These are phyloP conservation scores for Chaetothyriales sp. DNA, from an alignment of 2,329 filamentous ascomycete species.

Conservation along the genomic window DNA sequence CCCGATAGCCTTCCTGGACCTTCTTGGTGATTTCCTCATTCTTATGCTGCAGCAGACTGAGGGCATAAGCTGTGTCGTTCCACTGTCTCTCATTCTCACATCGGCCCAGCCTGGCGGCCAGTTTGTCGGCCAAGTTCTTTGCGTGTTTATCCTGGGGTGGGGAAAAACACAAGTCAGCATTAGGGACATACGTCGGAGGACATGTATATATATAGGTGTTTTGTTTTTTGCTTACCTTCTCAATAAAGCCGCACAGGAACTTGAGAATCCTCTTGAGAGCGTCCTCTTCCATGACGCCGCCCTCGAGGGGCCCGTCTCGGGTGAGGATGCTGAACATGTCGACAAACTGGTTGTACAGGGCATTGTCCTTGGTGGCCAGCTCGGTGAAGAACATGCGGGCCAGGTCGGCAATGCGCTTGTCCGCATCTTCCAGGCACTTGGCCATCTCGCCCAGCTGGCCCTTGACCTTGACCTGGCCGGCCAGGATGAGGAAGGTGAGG, in stretches of 20 bases:
- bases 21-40: slow-evolving; percentile 31
- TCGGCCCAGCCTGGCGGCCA: slow-evolving; percentile 68
- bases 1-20: slow-evolving; percentile 35
- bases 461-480: slow-evolving; percentile 98
- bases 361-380: slow-evolving; percentile 93
- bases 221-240: too few relatives aligned
- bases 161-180: slow-evolving; percentile 1
- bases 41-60: slow-evolving; percentile 70
- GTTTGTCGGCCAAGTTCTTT: slow-evolving; percentile 80
- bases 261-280: slow-evolving; percentile 74
- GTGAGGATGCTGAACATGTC: slow-evolving; percentile 95
- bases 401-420: slow-evolving; percentile 83
- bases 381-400: slow-evolving; percentile 98
- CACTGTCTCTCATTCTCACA: slow-evolving; percentile 91
- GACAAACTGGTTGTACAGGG: slow-evolving; percentile 97
- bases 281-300: slow-evolving; percentile 49
- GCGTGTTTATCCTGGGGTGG: slow-evolving; percentile 75
- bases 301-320: slow-evolving; percentile 53
- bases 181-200: not conserved
- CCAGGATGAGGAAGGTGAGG: slow-evolving; percentile 87
- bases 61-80: slow-evolving; percentile 90
- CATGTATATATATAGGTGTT: too few relatives aligned
- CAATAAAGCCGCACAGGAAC: slow-evolving; percentile 88
- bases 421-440: slow-evolving; percentile 93
- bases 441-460: slow-evolving; percentile 98